Conservation (phyloP, 768 basidiomycete species). For the Pleurotus platypus region DNA sequence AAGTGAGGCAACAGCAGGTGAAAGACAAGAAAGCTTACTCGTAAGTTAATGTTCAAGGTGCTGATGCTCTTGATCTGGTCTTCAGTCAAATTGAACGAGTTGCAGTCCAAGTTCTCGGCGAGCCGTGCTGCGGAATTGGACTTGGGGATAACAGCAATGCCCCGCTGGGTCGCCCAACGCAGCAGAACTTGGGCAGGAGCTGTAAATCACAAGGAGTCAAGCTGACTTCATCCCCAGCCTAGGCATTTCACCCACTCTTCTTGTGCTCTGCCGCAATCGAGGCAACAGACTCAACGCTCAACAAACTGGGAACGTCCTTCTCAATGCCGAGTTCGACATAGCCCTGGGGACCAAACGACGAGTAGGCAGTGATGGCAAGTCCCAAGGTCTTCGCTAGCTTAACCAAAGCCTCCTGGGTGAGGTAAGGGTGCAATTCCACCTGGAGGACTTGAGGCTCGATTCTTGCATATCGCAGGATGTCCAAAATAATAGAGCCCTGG, state of each 20-base stretch:
- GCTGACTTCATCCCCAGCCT: too few relatives aligned
- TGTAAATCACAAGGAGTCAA: slow-evolving; percentile 3
- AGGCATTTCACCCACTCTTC: slow-evolving; percentile 41
- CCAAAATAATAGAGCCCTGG: slow-evolving; percentile 66
- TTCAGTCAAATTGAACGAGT: slow-evolving; percentile 44
- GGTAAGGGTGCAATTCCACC: slow-evolving; percentile 69
- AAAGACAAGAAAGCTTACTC: slow-evolving; percentile 39
- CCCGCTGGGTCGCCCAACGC: slow-evolving; percentile 55
- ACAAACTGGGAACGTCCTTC: slow-evolving; percentile 47
- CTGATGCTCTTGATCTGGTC: slow-evolving; percentile 44
- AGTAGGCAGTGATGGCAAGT: slow-evolving; percentile 65
- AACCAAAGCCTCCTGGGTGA: slow-evolving; percentile 56
- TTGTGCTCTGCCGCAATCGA: slow-evolving; percentile 43
- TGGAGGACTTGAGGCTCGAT: slow-evolving; percentile 69
- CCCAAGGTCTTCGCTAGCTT: slow-evolving; percentile 51
- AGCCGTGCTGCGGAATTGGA: slow-evolving; percentile 36
- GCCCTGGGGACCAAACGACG: slow-evolving; percentile 42
- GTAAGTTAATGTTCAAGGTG: slow-evolving; percentile 50
- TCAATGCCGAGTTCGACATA: slow-evolving; percentile 66
- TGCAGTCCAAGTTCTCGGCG: slow-evolving; percentile 43
- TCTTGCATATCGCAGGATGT: slow-evolving; percentile 77
- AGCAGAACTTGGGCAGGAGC: slow-evolving; percentile 66
- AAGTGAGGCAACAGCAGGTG: slow-evolving; percentile 8
- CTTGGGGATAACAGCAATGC: slow-evolving; percentile 54
- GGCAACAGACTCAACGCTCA: slow-evolving; percentile 43